Base-by-base conservation (phyloP, 352 stramenopile genomes). In the Globisporangium spiculum region DNA sequence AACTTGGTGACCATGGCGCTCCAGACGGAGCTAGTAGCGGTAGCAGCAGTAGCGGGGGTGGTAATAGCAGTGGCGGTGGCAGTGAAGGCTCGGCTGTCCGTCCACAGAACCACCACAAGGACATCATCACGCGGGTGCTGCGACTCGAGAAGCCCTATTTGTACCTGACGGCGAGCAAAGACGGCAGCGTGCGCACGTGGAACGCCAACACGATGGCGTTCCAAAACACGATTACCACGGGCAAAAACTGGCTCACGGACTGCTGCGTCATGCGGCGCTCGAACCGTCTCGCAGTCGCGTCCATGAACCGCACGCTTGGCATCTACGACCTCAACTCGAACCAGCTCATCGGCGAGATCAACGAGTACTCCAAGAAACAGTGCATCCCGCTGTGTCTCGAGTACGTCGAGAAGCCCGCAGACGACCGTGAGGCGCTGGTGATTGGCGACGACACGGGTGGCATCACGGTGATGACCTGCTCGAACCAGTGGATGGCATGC, bases 171-270 rank as follows among this genome's bases (percentile, higher is more conserved):
- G 81, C 83, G 7, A 91, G 81, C 72, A 91, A 91, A 63, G 85
- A 93, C 66, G 85, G 85, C 34, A 91, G 76, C 27, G 79, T 93
- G 0, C 80, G 83, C 8, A 93, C 85, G 27, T 93, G 85, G 85
- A 93, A 86, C 70, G 75, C 75, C 1, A 81, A 88, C 61, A 91
- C 83, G 20, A 70, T 93, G 60, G 78, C 79, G 36, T 81, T 83
- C 14, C 85, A 91, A 73, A 84, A 74, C 46, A 73, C 85, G 9
- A 66, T 93, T 26, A 76, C 82, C 14, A 91, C 80, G 7, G 80
- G 83, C 14, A 85, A 85, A 54, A 86, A 93, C 71, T 94, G 86
- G 86, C 73, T 96, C 50, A 94, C 86, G 0, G 84, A 93, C 63
- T 88, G 78, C 63, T 88, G 80, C 50, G 79, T 91, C 59, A 96